These are phyloP conservation scores for Simplicillium sp. DNA, from an alignment of 2,329 filamentous ascomycete genomes.

Conservation along the genomic window DNA sequence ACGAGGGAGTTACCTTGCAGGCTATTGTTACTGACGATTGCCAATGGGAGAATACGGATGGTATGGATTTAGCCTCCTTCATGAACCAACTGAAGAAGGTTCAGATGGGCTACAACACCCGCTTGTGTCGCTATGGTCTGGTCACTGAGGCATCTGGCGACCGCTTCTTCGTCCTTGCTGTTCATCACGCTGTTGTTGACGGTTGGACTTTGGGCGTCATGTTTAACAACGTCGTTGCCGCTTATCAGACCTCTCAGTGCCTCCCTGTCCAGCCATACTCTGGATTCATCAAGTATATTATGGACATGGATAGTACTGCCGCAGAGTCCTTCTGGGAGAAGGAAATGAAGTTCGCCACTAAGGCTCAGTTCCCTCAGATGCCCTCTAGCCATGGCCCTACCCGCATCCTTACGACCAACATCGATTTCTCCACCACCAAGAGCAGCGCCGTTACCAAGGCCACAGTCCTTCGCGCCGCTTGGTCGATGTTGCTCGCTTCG, in stretches of 20 bases:
- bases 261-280: slow-evolving; percentile 24
- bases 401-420: slow-evolving; percentile 20
- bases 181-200: slow-evolving; percentile 8
- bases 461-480: slow-evolving; percentile 41
- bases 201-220: slow-evolving; percentile 7
- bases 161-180: slow-evolving; percentile 3
- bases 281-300: slow-evolving; percentile 30
- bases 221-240: slow-evolving; percentile 1
- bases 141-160: background rate
- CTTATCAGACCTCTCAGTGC: slow-evolving; percentile 6
- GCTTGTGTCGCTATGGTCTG: slow-evolving; percentile 23
- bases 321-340: slow-evolving; percentile 28
- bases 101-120: too few species aligned
- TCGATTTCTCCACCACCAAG: slow-evolving; percentile 11
- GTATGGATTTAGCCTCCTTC: background rate
- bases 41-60: slow-evolving; percentile 14
- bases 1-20: slow-evolving; percentile 22
- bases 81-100: too few species aligned
- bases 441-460: slow-evolving; percentile 28
- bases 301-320: slow-evolving; percentile 14
- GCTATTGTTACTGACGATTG: slow-evolving; percentile 28
- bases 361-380: slow-evolving; percentile 29
- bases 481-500: slow-evolving; percentile 38
- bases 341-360: slow-evolving; percentile 24
- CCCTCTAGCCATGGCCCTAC: slow-evolving; percentile 37